Percentiles rank a stretch among this genome's conserved stretches.
Evolutionary conservation across 306 rosid genomes (phyloP).

Genomic region (Dalbergia cochinchinensis): DNA sequence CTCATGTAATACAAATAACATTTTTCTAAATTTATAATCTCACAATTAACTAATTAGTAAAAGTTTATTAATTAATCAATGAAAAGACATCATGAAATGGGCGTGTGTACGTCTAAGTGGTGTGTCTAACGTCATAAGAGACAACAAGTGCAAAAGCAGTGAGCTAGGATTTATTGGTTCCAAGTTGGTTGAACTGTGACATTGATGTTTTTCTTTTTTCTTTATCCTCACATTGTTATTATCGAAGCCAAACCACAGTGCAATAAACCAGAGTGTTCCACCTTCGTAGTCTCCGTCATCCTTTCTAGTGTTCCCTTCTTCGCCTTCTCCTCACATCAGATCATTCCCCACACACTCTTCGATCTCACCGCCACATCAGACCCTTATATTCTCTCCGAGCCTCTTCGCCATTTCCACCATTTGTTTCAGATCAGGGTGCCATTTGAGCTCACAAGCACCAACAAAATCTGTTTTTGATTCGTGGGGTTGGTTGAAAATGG

Average conservation of each 20-base stretch:
- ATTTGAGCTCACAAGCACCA: slow-evolving; percentile 19
- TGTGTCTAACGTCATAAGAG: neutral
- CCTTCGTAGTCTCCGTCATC: slow-evolving; percentile 36
- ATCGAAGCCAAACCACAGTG: slow-evolving; percentile 47
- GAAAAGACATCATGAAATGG: neutral
- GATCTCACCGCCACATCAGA: slow-evolving; percentile 40
- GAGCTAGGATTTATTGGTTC: slow-evolving; percentile 39
- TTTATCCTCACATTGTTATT: slow-evolving; percentile 45
- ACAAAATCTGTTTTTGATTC: slow-evolving; percentile 34
- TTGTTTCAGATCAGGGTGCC: slow-evolving; percentile 35
- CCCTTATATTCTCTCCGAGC: slow-evolving; percentile 32
- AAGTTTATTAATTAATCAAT: neutral
- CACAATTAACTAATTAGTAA: too few relatives aligned
- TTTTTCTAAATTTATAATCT: too few relatives aligned
- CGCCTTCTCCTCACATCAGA: neutral
- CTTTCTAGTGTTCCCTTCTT: neutral
- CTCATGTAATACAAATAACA: too few relatives aligned
- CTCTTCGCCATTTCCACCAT: slow-evolving; percentile 32
- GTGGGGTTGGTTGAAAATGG: slow-evolving; percentile 57
- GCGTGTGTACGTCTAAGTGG: neutral
- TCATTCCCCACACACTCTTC: slow-evolving; percentile 16
- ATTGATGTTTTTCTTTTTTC: slow-evolving; percentile 17
- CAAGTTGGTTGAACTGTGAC: slow-evolving; percentile 41
- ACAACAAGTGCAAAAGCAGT: slow-evolving; percentile 14
- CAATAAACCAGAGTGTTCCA: slow-evolving; percentile 18